phyloP scores from a whole-genome alignment of 768 basidiomycete species.

The Rhodocollybia butyracea region DNA sequence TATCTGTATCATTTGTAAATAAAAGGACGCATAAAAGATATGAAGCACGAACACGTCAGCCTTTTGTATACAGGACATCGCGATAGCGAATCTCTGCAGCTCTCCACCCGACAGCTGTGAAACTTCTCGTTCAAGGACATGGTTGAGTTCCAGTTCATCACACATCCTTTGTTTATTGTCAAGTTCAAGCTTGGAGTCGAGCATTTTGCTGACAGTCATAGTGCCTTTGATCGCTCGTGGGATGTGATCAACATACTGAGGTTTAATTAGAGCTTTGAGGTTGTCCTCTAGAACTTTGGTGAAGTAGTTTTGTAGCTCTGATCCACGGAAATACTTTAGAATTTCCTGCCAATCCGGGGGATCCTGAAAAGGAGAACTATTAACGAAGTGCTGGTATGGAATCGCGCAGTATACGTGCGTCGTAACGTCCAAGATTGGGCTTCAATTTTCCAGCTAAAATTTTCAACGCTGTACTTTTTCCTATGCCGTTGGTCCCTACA shows the following conservation, averaged over 20 bases:
- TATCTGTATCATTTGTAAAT: constrained; percentile 47
- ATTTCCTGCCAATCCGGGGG: constrained; percentile 99
- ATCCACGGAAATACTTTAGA: constrained; percentile 96
- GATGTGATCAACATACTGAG: constrained; percentile 99
- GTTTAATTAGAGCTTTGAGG: constrained; percentile 97
- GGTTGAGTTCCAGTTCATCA: constrained; percentile 81
- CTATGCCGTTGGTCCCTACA: constrained; percentile 99
- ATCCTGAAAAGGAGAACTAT: constrained; percentile 50
- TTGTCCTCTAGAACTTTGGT: constrained; percentile 99
- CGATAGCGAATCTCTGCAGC: constrained; percentile 96
- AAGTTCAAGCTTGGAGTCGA: constrained; percentile 84
- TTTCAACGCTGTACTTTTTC: constrained; percentile 97
- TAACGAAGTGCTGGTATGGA: constrained; percentile 2
- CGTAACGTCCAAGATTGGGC: constrained; percentile 95
- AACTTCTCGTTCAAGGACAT: constrained; percentile 84
- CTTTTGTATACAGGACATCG: constrained; percentile 91
- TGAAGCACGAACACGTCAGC: constrained; percentile 82
- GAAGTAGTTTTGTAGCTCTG: constrained; percentile 99
- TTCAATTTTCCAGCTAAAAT: constrained; percentile 96
- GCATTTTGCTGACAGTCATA: constrained; percentile 86
- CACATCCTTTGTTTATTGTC: constrained; percentile 88
- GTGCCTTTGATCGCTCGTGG: constrained; percentile 91
- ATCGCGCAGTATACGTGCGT: constrained; percentile 47
- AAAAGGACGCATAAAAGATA: constrained; percentile 6
- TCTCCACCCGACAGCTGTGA: constrained; percentile 92